Percentiles rank a stretch among this genome's conserved stretches.
Evolutionary conservation across 305 asterid species (phyloP).

Genomic region (Solanum chacoense): DNA sequence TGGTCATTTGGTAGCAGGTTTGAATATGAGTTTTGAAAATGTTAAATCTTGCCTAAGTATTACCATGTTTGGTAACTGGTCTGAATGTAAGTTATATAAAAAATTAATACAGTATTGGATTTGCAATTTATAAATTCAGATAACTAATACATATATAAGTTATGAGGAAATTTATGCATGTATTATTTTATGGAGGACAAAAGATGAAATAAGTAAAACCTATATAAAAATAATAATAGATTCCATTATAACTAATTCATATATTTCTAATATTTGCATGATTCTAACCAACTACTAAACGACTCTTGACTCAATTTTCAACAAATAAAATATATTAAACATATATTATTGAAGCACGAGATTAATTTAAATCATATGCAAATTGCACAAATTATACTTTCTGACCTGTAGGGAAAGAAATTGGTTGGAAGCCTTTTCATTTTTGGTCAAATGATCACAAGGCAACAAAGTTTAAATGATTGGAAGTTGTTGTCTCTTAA

Average conservation of each 20-base stretch:
- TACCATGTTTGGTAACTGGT: not conserved
- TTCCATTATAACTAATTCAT: not conserved
- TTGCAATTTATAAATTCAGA: not conserved
- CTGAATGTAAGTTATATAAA: not conserved
- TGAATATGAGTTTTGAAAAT: not conserved
- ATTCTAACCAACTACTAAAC: not conserved
- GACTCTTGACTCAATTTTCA: not conserved
- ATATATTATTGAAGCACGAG: not conserved
- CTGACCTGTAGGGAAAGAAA: not conserved
- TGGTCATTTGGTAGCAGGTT: not conserved
- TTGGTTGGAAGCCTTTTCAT: not conserved
- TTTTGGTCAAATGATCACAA: not conserved
- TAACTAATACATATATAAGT: not conserved
- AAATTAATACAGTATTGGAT: not conserved
- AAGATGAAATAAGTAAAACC: not conserved
- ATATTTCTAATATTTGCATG: not conserved
- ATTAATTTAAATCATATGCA: not conserved
- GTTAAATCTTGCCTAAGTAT: not conserved
- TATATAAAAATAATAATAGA: not conserved
- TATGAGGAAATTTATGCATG: not conserved
- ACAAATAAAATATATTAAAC: not conserved
- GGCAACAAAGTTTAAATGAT: not conserved
- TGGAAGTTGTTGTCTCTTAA: not conserved
- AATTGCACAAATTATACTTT: not conserved
- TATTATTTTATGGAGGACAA: not conserved